Evolutionary conservation across 176 grass and related monocot genomes (phyloP), one percentile per base, ranked within the genome.

Genomic region (Oropetium thomaeum): DNA sequence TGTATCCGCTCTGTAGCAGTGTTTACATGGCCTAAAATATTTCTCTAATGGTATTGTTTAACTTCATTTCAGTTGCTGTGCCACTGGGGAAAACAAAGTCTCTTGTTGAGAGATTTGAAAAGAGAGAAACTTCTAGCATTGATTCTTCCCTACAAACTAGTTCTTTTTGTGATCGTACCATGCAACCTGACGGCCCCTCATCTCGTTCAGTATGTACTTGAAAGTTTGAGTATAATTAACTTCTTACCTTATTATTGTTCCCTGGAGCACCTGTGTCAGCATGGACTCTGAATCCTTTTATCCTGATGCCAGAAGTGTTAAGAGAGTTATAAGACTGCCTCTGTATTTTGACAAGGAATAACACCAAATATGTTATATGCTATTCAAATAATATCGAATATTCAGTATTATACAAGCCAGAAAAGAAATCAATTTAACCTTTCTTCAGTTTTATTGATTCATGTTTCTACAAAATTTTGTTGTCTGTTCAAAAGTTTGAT

Each of bases 91-190:
- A 82, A 81, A 98, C 91, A 49, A 88, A 88, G 71, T 92, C 89
- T 80, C 86, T 98, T 58, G 95, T 98, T 38, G 84, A 92, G 81
- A 83, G 91, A n/a, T 98, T 79, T 79, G 95, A 98, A 83, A 98
- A 80, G 51, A 93, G 84, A 80, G 95, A 98, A n/a, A 76, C 66
- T 72, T 83, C 70, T 77, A 86, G 45, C 65, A 78, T 72, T 60
- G 71, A 84, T 78, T 79, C 58, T 62, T 62, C 68, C 84, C 44
- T 62, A 77, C 83, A 62, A 74, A 62, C 35, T 70, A 62, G 78
- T 75, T 72, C 59, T 72, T 72, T 12, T 66, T 65, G 79, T 58
- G 73, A 92, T n/a, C 67, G 27, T 48, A 39, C 35, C 65, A 28
- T 76, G 47, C 81, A 16, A 81, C 19, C 25, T 87, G 83, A 82